Base-by-base conservation (phyloP, 768 basidiomycete genomes). In the Agrocybe pediades region DNA sequence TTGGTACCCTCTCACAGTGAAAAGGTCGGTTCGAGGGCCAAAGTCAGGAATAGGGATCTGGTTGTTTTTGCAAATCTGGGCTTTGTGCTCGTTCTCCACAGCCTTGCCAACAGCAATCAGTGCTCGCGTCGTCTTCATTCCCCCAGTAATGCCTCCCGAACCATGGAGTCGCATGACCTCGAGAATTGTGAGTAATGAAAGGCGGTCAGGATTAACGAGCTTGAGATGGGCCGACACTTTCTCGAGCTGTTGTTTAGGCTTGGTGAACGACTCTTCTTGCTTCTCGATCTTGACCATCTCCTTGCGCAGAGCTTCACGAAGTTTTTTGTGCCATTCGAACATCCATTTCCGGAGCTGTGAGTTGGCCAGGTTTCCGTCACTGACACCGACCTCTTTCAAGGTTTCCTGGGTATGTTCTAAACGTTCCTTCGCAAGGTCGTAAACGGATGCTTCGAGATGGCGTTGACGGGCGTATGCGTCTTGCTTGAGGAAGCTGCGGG, bases 1-100 rank as follows among this genome's bases (percentile, higher is more conserved):
- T 23, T 68, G 68, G 60, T 91, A 91, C 0, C 87, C 87, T 51
- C 80, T 65, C 6, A 74, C 73, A 1, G 82, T 77, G 67, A 89
- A 90, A 59, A 76, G 82, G 39, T 77, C 76, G 15, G 69, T 54
- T 19, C 46, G 49, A 8, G 57, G 45, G n/a, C 62, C 68, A 69
- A n/a, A 61, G 70, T 68, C 55, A 0, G 82, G 80, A 5, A 86
- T 41, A 1, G 74, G 71, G 24, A 91, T 85, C 33, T 83, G 75
- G 65, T 84, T 79, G 61, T 76, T 77, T 62, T 80, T 84, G 72
- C 86, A 87, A 64, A 92, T 84, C 65, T 90, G 80, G 2, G 91
- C 85, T 68, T 95, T 90, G 75, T 95, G 90, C 74, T 98, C 95
- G 46, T 84, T 79, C 73, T 98, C 96, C 29, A 98, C 83, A 0